A percentile compares a stretch with the other conserved stretches of the same genome.
Evolutionary conservation across 2,329 filamentous ascomycete species (phyloP).

Genomic region (Huntiella abstrusa): DNA sequence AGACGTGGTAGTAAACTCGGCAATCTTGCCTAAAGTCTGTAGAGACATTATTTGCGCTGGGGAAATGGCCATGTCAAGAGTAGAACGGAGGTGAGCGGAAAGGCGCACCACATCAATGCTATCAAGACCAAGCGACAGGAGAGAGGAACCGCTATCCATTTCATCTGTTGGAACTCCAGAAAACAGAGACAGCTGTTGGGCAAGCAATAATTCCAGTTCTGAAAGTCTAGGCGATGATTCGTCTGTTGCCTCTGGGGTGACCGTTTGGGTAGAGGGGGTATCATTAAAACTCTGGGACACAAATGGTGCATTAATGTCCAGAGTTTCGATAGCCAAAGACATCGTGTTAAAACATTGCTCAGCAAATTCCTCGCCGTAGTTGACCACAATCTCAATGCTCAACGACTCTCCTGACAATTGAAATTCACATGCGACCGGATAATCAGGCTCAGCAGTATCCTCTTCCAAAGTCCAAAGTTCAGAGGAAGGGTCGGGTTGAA

Average conservation of each 20-base stretch:
- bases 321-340: too few relatives aligned
- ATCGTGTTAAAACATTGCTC: too few relatives aligned
- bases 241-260: too few relatives aligned
- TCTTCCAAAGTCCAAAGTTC: constrained; percentile 36
- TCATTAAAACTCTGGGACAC: too few relatives aligned
- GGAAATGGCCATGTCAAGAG: constrained; percentile 34
- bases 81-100: constrained; percentile 47
- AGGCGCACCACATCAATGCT: constrained; percentile 85
- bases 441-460: constrained; percentile 37
- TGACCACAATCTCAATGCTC: neutral
- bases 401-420: neutral
- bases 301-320: too few relatives aligned
- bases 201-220: too few relatives aligned
- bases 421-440: constrained; percentile 61
- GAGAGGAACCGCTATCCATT: constrained; percentile 39
- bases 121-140: constrained; percentile 73
- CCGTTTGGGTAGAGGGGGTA: too few relatives aligned
- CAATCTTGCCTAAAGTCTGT: constrained; percentile 35
- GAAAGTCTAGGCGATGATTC: too few relatives aligned
- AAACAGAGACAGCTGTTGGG: constrained; percentile 20
- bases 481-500: constrained; percentile 14
- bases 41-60: constrained; percentile 62
- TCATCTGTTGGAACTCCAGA: constrained; percentile 31
- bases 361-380: neutral
- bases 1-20: neutral